These are phyloP conservation scores for Wilcoxina mikolae DNA, from an alignment of 495 filamentous ascomycete genomes.

Conservation along the genomic window DNA sequence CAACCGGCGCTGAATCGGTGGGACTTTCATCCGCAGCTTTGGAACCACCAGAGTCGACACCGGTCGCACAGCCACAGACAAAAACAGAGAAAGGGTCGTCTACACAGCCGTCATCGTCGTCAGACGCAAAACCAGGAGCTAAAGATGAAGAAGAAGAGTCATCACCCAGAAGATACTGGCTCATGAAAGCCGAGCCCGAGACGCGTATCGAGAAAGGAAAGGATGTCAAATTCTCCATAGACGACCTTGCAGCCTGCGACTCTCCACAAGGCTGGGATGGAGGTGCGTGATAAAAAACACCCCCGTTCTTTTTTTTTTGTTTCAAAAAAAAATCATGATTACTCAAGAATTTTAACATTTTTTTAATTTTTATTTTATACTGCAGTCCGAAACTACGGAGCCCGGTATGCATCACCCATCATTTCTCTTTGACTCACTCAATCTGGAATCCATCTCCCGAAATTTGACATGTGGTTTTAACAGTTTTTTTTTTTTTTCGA, in stretches of 20 bases:
- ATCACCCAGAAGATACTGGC: slow-evolving; percentile 50
- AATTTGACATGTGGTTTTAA: neutral
- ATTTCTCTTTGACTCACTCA: slow-evolving; percentile 24
- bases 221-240: slow-evolving; percentile 87
- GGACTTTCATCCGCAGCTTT: neutral
- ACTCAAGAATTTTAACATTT: no score
- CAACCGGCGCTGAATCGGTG: neutral
- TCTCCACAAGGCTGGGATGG: slow-evolving; percentile 85
- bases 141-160: neutral
- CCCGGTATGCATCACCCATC: slow-evolving; percentile 6
- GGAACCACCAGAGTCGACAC: neutral
- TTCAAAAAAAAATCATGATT: no score
- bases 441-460: slow-evolving; percentile 24
- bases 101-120: neutral
- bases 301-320: neutral
- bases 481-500: neutral
- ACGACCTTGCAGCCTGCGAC: slow-evolving; percentile 57
- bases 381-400: slow-evolving; percentile 19
- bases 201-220: slow-evolving; percentile 69
- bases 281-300: slow-evolving; percentile 24
- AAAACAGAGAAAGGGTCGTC: neutral
- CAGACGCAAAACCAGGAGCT: neutral
- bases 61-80: neutral
- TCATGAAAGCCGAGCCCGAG: slow-evolving; percentile 91
- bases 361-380: neutral